Evolutionary conservation across 108 stramenopile genomes (phyloP), one percentile per base, ranked within the genome.

Genomic region (Cyclotella baltica): DNA sequence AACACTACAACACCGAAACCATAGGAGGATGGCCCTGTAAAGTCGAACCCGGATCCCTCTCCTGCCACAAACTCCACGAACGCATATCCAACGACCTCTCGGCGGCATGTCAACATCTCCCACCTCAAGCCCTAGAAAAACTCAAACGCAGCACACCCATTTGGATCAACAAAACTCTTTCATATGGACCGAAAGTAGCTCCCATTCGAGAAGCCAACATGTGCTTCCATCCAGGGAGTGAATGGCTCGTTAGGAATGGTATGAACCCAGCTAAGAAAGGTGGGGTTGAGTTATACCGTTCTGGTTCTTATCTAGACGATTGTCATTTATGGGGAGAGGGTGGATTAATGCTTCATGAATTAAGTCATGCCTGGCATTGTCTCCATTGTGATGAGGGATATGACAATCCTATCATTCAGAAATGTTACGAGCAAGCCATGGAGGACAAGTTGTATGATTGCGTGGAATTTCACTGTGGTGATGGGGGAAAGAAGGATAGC

Each of bases 291-390:
- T 68, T 93, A 27, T 91, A 92, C 61, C 43, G 77, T 31, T 81
- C 81, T 15, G 28, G 47, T 0, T 70, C 88, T 8, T 96, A 97
- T 69, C 35, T 69, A 22, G 76, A 75, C 2, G 90, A 93, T 71
- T 75, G 89, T 52, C 67, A 89, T 43, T 59, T 86, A 1, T 96
- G 96, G 96, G 93, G 93, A 18, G 70, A 64, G 5, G 96, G 94
- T 29, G 96, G 94, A 11, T 38, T 93, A 8, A 59, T 96, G 62
- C 25, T 96, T 13, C 96, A 97, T 63, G 96, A 97, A 72, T 70
- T 93, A 22, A 67, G 79, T 37, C 96, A 97, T 83, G 96, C 96
- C 0, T 97, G 89, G 70, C 96, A 97, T 66, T 83, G 81, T 67
- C 56, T 83, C 8, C 76, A 80, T 74, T 53, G 89, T 10, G 72